phyloP scores from a whole-genome alignment of 139 green algal genomes.

The Chara braunii region DNA sequence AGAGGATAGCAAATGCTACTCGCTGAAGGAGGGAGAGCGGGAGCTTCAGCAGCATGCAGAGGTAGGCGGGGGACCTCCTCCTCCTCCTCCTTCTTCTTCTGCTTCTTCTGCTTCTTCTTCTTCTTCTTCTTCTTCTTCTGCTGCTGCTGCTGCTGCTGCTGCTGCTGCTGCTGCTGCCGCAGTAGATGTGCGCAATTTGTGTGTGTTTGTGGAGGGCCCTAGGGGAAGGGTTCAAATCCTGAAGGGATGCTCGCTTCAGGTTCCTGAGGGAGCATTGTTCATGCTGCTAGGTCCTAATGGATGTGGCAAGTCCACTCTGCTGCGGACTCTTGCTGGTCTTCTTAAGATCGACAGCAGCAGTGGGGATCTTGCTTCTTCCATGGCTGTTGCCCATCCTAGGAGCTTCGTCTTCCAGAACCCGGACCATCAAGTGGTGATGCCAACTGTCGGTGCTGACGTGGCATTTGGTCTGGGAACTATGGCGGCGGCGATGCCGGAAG shows the following conservation, averaged over 20 bases:
- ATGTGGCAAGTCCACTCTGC: constrained; percentile 53
- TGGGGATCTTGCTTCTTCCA: too few species aligned
- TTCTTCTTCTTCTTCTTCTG: too few species aligned
- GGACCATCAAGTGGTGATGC: constrained; percentile 90
- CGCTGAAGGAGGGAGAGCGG: not conserved
- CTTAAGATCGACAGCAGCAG: constrained; percentile 53
- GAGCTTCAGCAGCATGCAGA: not conserved
- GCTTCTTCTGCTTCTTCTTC: too few species aligned
- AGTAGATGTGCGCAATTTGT: not conserved
- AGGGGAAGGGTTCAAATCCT: constrained; percentile 10
- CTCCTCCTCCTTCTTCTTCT: too few species aligned
- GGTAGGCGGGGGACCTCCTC: not conserved
- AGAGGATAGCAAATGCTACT: too few species aligned
- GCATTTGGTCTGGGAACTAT: constrained; percentile 73
- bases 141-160: too few species aligned
- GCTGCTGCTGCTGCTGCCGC: not conserved
- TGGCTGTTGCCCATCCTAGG: constrained; percentile 49
- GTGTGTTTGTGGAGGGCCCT: not conserved
- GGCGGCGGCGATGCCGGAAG: constrained; percentile 44
- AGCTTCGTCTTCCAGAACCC: constrained; percentile 98
- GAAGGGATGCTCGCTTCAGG: constrained; percentile 24
- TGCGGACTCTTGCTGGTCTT: constrained; percentile 70
- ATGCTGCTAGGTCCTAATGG: constrained; percentile 91
- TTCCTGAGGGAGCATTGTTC: constrained; percentile 66
- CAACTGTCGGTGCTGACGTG: constrained; percentile 86